A percentile compares a stretch with the other conserved stretches of the same genome.
These are phyloP conservation scores for Candida neerlandica DNA, from an alignment of 1,139 yeast genomes.

Conservation along the genomic window DNA sequence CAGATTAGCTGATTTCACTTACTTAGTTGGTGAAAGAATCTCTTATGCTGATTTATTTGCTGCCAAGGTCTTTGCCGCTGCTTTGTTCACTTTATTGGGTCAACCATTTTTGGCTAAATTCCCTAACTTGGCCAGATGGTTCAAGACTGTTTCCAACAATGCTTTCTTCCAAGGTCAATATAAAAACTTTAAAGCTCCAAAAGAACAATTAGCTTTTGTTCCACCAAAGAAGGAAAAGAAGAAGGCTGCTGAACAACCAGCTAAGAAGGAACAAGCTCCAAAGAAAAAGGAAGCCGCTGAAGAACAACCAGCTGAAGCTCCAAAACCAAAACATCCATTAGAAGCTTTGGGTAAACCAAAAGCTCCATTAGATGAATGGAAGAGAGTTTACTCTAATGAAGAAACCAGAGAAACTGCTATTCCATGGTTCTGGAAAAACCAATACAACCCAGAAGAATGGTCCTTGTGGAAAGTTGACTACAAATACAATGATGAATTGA, in stretches of 20 bases:
- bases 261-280: slow-evolving; percentile 16
- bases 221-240: slow-evolving; percentile 85
- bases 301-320: slow-evolving; percentile 40
- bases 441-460: slow-evolving; percentile 91
- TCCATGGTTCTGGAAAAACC: slow-evolving; percentile 96
- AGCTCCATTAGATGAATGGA: slow-evolving; percentile 88
- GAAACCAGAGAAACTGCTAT: slow-evolving; percentile 93
- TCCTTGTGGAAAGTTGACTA: slow-evolving; percentile 94
- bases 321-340: slow-evolving; percentile 91
- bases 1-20: slow-evolving; percentile 76
- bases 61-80: slow-evolving; percentile 62
- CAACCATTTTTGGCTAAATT: slow-evolving; percentile 70
- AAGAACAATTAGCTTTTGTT: slow-evolving; percentile 63
- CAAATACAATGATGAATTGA: slow-evolving; percentile 97
- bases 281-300: slow-evolving; percentile 33
- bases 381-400: slow-evolving; percentile 95
- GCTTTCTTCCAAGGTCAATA: slow-evolving; percentile 49
- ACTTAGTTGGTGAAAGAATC: slow-evolving; percentile 87
- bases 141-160: slow-evolving; percentile 63
- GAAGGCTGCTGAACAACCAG: slow-evolving; percentile 20
- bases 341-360: slow-evolving; percentile 76
- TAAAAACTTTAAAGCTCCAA: slow-evolving; percentile 56
- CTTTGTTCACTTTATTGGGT: slow-evolving; percentile 70
- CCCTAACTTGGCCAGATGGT: slow-evolving; percentile 87
- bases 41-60: slow-evolving; percentile 80